phyloP scores from a whole-genome alignment of 176 grass and related monocot genomes.

The Triticum urartu region DNA sequence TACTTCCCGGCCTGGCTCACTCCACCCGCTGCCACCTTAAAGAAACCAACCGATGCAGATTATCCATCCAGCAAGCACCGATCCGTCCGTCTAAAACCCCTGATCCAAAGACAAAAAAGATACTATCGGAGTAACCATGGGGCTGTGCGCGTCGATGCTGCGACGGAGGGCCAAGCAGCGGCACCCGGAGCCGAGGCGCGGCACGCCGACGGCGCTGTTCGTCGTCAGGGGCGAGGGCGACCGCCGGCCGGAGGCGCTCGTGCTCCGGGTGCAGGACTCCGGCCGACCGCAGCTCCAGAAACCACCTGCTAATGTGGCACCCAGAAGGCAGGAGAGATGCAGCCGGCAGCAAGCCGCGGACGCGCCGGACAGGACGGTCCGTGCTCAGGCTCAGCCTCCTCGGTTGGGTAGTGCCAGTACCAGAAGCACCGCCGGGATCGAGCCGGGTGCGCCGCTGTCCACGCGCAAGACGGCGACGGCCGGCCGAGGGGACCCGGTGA shows the following conservation, averaged over 20 bases:
- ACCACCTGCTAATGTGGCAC: too few relatives aligned
- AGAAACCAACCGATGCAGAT: constrained; percentile 15
- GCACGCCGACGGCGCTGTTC: constrained; percentile 18
- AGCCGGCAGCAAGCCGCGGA: background rate
- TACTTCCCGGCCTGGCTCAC: constrained; percentile 12
- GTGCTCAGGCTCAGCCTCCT: background rate
- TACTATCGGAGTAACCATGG: constrained; percentile 13
- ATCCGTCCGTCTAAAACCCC: background rate
- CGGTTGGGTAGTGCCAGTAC: background rate
- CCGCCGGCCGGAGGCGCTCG: background rate
- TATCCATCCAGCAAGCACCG: too few relatives aligned
- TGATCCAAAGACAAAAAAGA: too few relatives aligned
- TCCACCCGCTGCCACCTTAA: background rate
- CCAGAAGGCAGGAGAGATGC: too few relatives aligned
- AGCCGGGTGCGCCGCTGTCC: background rate
- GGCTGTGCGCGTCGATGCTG: constrained; percentile 37
- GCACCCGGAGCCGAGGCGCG: constrained; percentile 1
- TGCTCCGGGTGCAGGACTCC: background rate
- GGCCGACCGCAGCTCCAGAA: background rate
- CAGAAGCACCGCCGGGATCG: background rate
- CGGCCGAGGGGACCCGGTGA: too few relatives aligned
- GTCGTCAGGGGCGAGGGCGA: constrained; percentile 31
- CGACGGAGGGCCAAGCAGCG: background rate
- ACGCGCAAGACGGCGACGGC: background rate
- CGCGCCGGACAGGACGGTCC: constrained; percentile 8